A percentile compares a stretch with the other conserved stretches of the same genome.
These are phyloP conservation scores for Gomphus bonarii DNA, from an alignment of 1,284 basidiomycete genomes.

Conservation along the genomic window DNA sequence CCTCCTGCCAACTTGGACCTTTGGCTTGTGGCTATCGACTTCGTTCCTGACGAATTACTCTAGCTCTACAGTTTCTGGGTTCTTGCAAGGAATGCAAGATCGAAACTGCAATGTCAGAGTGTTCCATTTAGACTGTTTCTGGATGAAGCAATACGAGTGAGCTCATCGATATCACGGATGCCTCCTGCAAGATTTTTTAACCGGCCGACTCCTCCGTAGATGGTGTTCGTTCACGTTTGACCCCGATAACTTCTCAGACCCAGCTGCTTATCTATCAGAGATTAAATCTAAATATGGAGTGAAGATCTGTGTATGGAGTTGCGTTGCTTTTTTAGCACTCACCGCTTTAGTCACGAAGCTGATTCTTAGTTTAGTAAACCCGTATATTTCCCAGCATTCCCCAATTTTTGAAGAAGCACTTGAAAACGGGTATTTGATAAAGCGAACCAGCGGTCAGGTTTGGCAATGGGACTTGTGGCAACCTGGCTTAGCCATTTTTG, in stretches of 20 bases:
- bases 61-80: constrained; percentile 24
- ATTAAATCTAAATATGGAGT: constrained; percentile 64
- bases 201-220: not conserved
- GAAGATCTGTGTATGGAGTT: constrained; percentile 68
- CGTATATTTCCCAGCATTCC: constrained; percentile 59
- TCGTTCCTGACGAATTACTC: constrained; percentile 56
- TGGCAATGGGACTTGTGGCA: constrained; percentile 80
- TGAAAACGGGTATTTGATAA: constrained; percentile 58
- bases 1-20: constrained; percentile 62
- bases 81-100: constrained; percentile 48
- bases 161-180: not conserved
- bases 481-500: constrained; percentile 57
- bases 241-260: constrained; percentile 65
- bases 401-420: constrained; percentile 62
- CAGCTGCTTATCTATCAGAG: constrained; percentile 50
- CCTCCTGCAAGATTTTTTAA: not conserved
- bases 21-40: constrained; percentile 68
- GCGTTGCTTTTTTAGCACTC: constrained; percentile 16
- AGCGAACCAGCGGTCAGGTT: constrained; percentile 54
- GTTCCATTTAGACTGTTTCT: constrained; percentile 72
- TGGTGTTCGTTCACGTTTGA: constrained; percentile 73
- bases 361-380: constrained; percentile 34
- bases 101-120: constrained; percentile 63
- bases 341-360: constrained; percentile 1
- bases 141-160: constrained; percentile 71